Base-by-base conservation (phyloP, 2,329 filamentous ascomycete genomes). In the Tolypocladium tropicale region DNA sequence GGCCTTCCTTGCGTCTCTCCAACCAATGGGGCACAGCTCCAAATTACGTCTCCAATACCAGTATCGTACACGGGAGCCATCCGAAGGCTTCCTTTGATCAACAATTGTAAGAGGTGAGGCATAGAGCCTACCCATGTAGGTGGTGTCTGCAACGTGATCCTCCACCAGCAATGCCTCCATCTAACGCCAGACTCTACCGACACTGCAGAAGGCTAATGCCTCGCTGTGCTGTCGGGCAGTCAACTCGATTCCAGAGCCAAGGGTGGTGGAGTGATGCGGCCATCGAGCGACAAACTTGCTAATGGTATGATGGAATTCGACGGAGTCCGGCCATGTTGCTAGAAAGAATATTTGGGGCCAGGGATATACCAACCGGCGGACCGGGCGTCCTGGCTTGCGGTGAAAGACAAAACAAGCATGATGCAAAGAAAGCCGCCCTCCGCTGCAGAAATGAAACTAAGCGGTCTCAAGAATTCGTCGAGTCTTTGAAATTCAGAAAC, bases 331-430 rank as follows among this genome's bases (percentile, higher is more conserved):
- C 18, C 46, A 21, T 50, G 28, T 50, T 32, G 18, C 28, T 16
- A 11, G 9, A 2, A 32, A 33, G 30, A 11, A 50, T 18, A 32
- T 6, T 18, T 11, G 28, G 30, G 16, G n/a, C 46, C 46, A 33
- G 63, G 66, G 68, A 57, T 59, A 68, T 67, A 64, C 63, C 59
- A 62, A 65, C 62, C 53, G 60, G 57, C 53, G 48, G 53, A 57
- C 25, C 23, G 16, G 33, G 43, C 43, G 32, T 21, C n/a, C 23
- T 50, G 53, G 34, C 43, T 55, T 34, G 41, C 32, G 9, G 9
- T 28, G 23, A 25, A 50, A 21, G 23, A 50, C 21, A 30, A 55
- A 49, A 50, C 41, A 25, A 33, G 28, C 28, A 34, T 21, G 48
- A 11, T 28, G 34, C 25, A 52, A 41, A 18, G 11, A n/a, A 25